phyloP scores from a whole-genome alignment of 805 yeast genomes.

The Pichia thaimueangensis region DNA sequence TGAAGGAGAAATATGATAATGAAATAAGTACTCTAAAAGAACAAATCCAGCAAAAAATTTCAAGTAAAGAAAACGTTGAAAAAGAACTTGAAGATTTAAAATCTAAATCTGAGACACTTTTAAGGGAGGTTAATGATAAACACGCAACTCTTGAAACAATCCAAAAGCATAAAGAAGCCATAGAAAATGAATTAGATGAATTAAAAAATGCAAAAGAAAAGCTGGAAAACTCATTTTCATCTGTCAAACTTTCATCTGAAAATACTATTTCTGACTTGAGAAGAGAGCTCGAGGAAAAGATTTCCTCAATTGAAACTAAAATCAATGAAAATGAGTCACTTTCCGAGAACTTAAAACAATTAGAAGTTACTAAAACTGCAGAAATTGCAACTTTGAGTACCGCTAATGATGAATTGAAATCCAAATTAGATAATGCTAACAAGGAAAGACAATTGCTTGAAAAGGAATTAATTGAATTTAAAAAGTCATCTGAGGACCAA shows the following conservation, averaged over 20 bases:
- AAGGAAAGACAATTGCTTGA: neutral
- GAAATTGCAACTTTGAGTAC: neutral
- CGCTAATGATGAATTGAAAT: neutral
- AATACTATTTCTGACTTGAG: neutral
- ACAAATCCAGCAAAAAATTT: constrained; percentile 8
- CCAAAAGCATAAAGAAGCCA: neutral
- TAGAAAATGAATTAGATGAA: neutral
- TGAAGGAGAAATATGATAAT: neutral
- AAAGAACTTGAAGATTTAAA: neutral
- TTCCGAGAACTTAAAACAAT: neutral
- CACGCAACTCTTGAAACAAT: neutral
- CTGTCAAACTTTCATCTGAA: neutral
- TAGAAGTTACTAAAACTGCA: neutral
- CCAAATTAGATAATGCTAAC: neutral
- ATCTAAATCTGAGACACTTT: neutral
- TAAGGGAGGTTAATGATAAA: neutral
- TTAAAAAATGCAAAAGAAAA: neutral
- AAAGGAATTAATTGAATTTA: neutral
- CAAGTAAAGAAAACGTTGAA: constrained; percentile 8
- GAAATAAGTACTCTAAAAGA: neutral
- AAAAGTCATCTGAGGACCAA: neutral
- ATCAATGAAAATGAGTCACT: neutral
- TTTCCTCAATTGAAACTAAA: neutral
- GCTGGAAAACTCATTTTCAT: neutral
- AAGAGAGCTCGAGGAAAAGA: neutral